These are phyloP conservation scores for Penicillium canariense DNA, from an alignment of 495 filamentous ascomycete species.

Conservation along the genomic window DNA sequence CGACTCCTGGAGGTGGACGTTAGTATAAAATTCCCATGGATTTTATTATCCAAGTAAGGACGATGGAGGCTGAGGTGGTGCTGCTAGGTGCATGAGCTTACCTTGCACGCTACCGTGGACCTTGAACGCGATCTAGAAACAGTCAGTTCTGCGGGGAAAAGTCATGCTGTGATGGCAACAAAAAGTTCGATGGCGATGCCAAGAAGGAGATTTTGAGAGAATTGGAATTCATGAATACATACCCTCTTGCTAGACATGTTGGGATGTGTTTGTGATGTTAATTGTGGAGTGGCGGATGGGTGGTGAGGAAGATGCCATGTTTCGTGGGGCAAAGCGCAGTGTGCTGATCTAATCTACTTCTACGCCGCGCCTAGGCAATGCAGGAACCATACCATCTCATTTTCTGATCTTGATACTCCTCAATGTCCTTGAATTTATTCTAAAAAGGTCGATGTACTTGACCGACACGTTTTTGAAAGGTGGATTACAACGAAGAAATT, in stretches of 20 bases:
- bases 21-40: not conserved
- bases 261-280: not conserved
- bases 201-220: not conserved
- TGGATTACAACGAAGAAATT: not conserved
- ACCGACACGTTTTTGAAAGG: too few species aligned
- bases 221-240: not conserved
- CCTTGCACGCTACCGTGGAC: slow-evolving; percentile 55
- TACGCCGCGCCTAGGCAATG: not conserved
- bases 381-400: not conserved
- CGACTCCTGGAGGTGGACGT: slow-evolving; percentile 54
- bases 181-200: not conserved
- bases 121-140: slow-evolving; percentile 47
- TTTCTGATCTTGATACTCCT: not conserved
- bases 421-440: too few species aligned
- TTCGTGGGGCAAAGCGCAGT: not conserved
- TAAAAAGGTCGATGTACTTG: too few species aligned
- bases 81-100: slow-evolving; percentile 15
- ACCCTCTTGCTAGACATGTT: slow-evolving; percentile 2
- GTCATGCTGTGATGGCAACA: not conserved
- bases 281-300: not conserved
- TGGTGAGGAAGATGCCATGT: not conserved
- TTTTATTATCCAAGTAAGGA: not conserved
- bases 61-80: not conserved
- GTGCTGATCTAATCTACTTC: slow-evolving; percentile 8
- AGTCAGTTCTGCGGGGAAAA: slow-evolving; percentile 1